Evolutionary conservation across 1,284 basidiomycete species (phyloP), one percentile per base, ranked within the genome.

Genomic region (Cryptococcus sp.): DNA sequence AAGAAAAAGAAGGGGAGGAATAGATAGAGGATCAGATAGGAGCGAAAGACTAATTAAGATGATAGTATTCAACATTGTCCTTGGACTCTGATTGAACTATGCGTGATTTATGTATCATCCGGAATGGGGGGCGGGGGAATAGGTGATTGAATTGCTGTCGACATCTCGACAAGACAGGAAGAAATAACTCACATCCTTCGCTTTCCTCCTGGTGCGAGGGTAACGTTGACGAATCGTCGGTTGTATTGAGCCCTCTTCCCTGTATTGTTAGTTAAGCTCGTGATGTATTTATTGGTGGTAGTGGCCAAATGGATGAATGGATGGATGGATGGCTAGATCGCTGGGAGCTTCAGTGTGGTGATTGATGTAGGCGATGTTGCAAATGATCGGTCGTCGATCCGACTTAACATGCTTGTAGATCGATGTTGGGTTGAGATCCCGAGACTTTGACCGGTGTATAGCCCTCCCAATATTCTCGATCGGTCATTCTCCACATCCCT

Each of bases 201-300:
- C 83, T 97, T 97, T 78, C 91, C 92, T 66, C 88, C 87, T 59
- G 88, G 88, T 57, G 87, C 82, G 59, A 86, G 83, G 57, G 88
- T 91, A 61, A 93, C 91, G 78, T 96, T 97, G 69, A 98, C 92
- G 83, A 67, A 69, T 53, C 69, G 71, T 58, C 71, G 64, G 60
- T 63, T 72, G 84, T 94, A 96, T 67, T 94, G 80, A 56, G 91
- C 81, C 66, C 92, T 83, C 85, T 96, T 96, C 85, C 94, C 67
- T 72, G 61, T 19, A 19, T 19, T 28, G 28, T 28, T 28, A 28
- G 28, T 11, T 28, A n/a, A n/a, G n/a, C n/a, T n/a, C n/a, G n/a
- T n/a, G n/a, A 4, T 28, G 28, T 28, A 4, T 11, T 28, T 11
- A 28, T 11, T 28, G 5, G 11, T 28, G 4, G 28, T 4, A 4